phyloP scores from a whole-genome alignment of 352 stramenopile species.

The Pythium guiyangense region DNA sequence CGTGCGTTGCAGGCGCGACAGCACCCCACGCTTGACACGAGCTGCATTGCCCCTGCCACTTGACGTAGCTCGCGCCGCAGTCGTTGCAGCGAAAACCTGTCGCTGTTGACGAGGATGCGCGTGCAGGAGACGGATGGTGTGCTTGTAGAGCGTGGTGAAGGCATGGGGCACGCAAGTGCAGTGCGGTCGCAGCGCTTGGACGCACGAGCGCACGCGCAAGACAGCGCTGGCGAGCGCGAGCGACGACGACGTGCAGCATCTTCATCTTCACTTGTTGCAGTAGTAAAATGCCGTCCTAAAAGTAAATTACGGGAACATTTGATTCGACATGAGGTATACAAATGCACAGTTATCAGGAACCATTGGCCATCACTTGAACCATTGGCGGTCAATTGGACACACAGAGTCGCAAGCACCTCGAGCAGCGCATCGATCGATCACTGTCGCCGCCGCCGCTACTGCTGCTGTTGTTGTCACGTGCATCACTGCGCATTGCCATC shows the following conservation, averaged over 20 bases:
- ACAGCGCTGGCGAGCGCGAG: not conserved
- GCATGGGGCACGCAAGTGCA: not conserved
- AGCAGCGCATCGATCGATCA: not conserved
- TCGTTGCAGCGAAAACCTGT: conserved; percentile 36
- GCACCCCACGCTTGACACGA: conserved; percentile 90
- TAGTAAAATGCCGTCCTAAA: not conserved
- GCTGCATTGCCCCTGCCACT: conserved; percentile 85
- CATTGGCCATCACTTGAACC: conserved; percentile 3
- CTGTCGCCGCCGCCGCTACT: no score
- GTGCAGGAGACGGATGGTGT: not conserved
- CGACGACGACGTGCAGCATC: not conserved
- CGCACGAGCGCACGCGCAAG: not conserved
- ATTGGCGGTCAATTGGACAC: not conserved
- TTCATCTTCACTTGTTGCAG: not conserved
- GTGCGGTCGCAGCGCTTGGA: not conserved
- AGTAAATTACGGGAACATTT: not conserved
- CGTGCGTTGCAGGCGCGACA: conserved; percentile 53
- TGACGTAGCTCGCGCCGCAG: conserved; percentile 67
- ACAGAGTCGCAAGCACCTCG: not conserved
- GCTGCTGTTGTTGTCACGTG: no score
- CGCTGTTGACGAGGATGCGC: conserved; percentile 16
- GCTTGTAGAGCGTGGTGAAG: not conserved
- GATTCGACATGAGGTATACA: not conserved
- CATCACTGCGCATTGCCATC: no score
- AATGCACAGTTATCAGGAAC: not conserved